Percentiles rank a stretch among this genome's conserved stretches.
phyloP scores from a whole-genome alignment of 176 grass and related monocot species.

The Musa schizocarpa region DNA sequence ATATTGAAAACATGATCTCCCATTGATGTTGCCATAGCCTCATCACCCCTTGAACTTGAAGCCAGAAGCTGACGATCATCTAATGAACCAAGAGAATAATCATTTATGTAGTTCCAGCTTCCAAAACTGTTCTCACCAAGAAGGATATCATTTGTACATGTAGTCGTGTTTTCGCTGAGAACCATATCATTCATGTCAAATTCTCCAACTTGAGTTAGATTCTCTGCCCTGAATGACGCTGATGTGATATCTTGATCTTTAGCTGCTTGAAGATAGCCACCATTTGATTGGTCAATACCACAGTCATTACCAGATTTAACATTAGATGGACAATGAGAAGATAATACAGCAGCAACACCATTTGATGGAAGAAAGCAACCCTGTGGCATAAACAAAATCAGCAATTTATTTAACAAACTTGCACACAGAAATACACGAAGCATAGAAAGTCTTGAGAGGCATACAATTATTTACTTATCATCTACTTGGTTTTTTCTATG shows the following conservation, averaged over 20 bases:
- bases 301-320: constrained; percentile 17
- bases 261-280: too few relatives aligned
- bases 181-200: constrained; percentile 16
- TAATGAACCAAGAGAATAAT: constrained; percentile 29
- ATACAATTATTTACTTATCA: too few relatives aligned
- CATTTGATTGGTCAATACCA: constrained; percentile 22
- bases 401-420: too few relatives aligned
- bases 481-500: too few relatives aligned
- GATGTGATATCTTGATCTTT: constrained; percentile 31
- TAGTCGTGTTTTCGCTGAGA: constrained; percentile 15
- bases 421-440: too few relatives aligned
- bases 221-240: constrained; percentile 16
- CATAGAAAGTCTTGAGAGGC: too few relatives aligned
- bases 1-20: constrained; percentile 50
- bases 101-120: constrained; percentile 48
- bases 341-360: too few relatives aligned
- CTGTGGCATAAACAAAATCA: too few relatives aligned
- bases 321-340: not conserved
- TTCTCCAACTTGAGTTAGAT: constrained; percentile 31
- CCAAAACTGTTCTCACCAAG: constrained; percentile 45
- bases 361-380: too few relatives aligned
- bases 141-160: constrained; percentile 30
- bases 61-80: constrained; percentile 22
- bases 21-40: not conserved
- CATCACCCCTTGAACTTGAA: not conserved